Base-by-base conservation (phyloP, 768 basidiomycete species). In the Hemileccinum impolitum region DNA sequence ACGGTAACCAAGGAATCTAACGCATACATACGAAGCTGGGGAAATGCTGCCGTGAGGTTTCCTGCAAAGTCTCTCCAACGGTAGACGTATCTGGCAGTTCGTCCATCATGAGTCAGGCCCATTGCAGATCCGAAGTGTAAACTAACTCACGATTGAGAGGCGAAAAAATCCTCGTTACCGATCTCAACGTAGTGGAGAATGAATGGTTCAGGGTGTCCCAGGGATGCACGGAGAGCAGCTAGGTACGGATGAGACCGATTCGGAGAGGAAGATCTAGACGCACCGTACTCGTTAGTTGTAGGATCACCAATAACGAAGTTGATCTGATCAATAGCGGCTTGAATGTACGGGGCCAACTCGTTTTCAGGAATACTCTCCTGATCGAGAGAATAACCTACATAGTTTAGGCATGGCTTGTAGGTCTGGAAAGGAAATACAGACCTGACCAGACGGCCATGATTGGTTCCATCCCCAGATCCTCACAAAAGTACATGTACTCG, bases 381-480 rank as follows among this genome's bases (percentile, higher is more conserved):
- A 4, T 68, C 71, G 4, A 81, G 68, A 1, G 79, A 66, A 54
- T 74, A 81, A 0, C 80, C 79, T 74, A 21, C n/a, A 32, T 9
- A 4, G 28, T 12, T 30, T 30, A 8, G 3, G 28, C 28, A 12
- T 30, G 28, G 28, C 25, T 13, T 32, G 26, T n/a, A 35, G 13
- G 36, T 18, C 0, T 45, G 13, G 38, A 9, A 30, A 12, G 28
- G 11, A 30, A 12, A 30, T 30, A 54, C 62, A 31, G 45, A 70
- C 78, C 80, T 47, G 76, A 69, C 77, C 76, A 82, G 13, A 83
- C 74, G 2, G 78, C 81, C 79, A 82, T 80, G 52, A 82, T 80
- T 4, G 78, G 71, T 51, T 73, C 70, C 78, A 78, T 79, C 3
- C 64, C 70, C 32, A 76, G 60, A 52, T 81, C 80, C 58, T 84